Conservation (phyloP, 345 rosid species). For the Lagerstroemia speciosa region DNA sequence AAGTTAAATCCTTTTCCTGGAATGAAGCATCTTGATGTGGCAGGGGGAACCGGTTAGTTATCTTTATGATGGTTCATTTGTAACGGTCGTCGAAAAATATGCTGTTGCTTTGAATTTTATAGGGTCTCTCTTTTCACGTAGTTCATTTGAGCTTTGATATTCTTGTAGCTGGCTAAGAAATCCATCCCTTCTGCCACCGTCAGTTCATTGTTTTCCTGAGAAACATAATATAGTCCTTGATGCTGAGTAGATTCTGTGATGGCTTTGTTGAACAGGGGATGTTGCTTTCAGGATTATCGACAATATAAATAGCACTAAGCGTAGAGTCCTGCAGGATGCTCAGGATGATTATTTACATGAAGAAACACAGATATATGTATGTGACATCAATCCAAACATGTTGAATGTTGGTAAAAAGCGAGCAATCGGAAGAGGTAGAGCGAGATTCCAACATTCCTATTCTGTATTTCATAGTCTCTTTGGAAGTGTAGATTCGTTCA, state of each 20-base stretch:
- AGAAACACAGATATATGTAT: constrained; percentile 72
- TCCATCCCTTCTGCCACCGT: neutral
- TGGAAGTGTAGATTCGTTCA: neutral
- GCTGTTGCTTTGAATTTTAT: neutral
- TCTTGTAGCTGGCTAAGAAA: neutral
- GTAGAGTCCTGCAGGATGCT: constrained; percentile 53
- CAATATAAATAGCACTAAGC: constrained; percentile 37
- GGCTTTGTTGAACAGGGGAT: constrained; percentile 49
- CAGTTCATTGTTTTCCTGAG: neutral
- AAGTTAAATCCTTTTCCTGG: constrained; percentile 82
- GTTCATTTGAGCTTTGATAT: neutral
- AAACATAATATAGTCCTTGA: neutral
- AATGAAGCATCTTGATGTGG: constrained; percentile 98
- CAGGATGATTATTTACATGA: constrained; percentile 48
- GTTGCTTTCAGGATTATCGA: constrained; percentile 86
- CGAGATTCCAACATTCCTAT: neutral
- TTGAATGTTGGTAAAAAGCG: constrained; percentile 71
- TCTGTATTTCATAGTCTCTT: neutral
- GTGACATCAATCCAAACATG: constrained; percentile 95
- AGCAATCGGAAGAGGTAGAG: constrained; percentile 69
- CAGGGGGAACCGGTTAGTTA: constrained; percentile 80
- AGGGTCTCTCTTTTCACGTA: neutral
- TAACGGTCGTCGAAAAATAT: neutral
- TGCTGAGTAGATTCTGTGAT: neutral
- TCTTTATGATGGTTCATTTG: neutral